Conservation (phyloP, 2,329 filamentous ascomycete genomes). For the Xylariaceae sp. region DNA sequence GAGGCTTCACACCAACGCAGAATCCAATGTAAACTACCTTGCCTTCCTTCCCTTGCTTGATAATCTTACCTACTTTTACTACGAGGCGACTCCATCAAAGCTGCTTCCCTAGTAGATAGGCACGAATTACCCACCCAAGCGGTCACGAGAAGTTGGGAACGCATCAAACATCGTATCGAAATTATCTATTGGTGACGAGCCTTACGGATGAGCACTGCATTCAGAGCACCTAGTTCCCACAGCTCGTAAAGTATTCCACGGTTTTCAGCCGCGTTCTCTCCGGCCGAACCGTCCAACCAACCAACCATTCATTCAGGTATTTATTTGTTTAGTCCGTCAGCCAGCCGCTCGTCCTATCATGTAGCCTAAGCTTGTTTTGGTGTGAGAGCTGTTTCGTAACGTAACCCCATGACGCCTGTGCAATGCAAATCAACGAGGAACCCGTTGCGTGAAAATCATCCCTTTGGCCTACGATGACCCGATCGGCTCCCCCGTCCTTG, state of each 20-base stretch:
- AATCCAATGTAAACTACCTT: too few relatives aligned
- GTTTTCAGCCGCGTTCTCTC: slow-evolving; percentile 9
- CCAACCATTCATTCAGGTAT: slow-evolving; percentile 6
- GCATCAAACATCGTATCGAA: slow-evolving; percentile 10
- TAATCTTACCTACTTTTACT: not conserved
- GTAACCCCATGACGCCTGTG: slow-evolving; percentile 35
- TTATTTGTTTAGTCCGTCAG: slow-evolving; percentile 2
- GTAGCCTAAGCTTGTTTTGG: slow-evolving; percentile 11
- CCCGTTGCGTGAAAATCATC: slow-evolving; percentile 25
- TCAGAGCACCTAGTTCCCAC: not conserved
- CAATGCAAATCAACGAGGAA: slow-evolving; percentile 36
- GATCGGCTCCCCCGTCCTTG: slow-evolving; percentile 11
- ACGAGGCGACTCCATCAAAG: not conserved
- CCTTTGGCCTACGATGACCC: slow-evolving; percentile 20
- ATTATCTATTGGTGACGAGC: slow-evolving; percentile 17
- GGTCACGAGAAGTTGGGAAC: not conserved
- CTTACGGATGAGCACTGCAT: slow-evolving; percentile 5
- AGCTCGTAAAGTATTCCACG: slow-evolving; percentile 8
- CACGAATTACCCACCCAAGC: not conserved
- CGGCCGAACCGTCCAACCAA: not conserved
- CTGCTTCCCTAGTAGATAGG: not conserved
- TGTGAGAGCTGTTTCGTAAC: slow-evolving; percentile 20
- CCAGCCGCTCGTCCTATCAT: slow-evolving; percentile 10
- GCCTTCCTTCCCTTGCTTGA: not conserved
- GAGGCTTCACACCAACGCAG: too few relatives aligned